Evolutionary conservation across 495 filamentous ascomycete genomes (phyloP).

Genomic region (Neurospora sp.): DNA sequence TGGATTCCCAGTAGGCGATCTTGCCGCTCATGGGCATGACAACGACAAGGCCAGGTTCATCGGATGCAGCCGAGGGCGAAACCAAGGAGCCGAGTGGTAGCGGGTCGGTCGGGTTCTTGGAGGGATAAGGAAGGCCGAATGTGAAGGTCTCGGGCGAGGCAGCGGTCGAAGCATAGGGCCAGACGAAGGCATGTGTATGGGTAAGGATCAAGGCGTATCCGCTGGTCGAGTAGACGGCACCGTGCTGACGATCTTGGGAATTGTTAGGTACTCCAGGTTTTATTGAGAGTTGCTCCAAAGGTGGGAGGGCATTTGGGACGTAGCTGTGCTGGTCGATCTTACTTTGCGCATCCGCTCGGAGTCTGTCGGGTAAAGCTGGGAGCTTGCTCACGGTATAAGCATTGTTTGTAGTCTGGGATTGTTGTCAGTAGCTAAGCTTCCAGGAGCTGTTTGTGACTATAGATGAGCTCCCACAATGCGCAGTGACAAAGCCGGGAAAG

Average conservation of each 20-base stretch:
- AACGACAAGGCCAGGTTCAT: slow-evolving; percentile 74
- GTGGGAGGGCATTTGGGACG: background rate
- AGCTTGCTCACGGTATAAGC: slow-evolving; percentile 81
- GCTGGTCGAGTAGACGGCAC: slow-evolving; percentile 52
- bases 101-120: slow-evolving; percentile 49
- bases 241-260: slow-evolving; percentile 43
- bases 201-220: slow-evolving; percentile 74
- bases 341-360: slow-evolving; percentile 54
- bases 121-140: slow-evolving; percentile 66
- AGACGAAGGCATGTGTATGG: slow-evolving; percentile 69
- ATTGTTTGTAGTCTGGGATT: slow-evolving; percentile 66
- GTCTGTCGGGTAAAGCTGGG: slow-evolving; percentile 64
- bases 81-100: slow-evolving; percentile 76
- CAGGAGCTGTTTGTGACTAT: background rate
- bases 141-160: slow-evolving; percentile 59
- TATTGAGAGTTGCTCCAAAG: background rate
- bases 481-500: background rate
- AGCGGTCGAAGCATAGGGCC: slow-evolving; percentile 67
- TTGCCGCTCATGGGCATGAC: slow-evolving; percentile 74
- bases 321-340: slow-evolving; percentile 15
- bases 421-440: slow-evolving; percentile 12
- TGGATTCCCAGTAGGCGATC: slow-evolving; percentile 89
- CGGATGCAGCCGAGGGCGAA: slow-evolving; percentile 56
- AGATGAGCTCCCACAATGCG: background rate
- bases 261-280: slow-evolving; percentile 10